phyloP scores from a whole-genome alignment of 1,284 basidiomycete genomes.

The Ceratobasidium sp. region DNA sequence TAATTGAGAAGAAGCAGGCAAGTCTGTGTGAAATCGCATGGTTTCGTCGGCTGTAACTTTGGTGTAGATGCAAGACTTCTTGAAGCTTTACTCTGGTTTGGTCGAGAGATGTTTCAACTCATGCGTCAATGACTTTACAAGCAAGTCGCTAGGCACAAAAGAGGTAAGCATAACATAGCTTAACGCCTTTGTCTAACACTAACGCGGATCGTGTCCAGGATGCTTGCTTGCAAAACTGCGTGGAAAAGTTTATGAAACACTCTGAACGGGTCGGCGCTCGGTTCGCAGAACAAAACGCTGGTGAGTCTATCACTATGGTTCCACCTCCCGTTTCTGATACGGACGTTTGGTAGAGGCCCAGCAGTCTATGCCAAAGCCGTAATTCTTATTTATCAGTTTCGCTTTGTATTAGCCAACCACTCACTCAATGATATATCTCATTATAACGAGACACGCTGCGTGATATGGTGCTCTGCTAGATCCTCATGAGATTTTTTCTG shows the following conservation, averaged over 20 bases:
- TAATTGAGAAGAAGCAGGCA: constrained; percentile 96
- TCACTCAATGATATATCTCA: background rate
- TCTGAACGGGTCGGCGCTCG: constrained; percentile 94
- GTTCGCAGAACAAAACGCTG: constrained; percentile 91
- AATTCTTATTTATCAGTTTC: constrained; percentile 3
- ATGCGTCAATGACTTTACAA: constrained; percentile 97
- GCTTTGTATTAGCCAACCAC: constrained; percentile 4
- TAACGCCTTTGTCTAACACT: background rate
- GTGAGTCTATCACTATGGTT: constrained; percentile 61
- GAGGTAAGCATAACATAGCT: constrained; percentile 70
- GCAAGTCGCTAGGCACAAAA: constrained; percentile 92
- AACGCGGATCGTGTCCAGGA: constrained; percentile 56
- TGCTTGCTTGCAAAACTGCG: constrained; percentile 71
- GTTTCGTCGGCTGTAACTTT: background rate
- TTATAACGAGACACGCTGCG: background rate
- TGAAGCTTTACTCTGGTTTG: constrained; percentile 95
- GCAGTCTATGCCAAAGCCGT: constrained; percentile 31
- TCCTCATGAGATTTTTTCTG: too few species aligned
- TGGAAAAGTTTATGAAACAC: constrained; percentile 97
- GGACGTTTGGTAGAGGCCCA: constrained; percentile 24
- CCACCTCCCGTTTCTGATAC: background rate
- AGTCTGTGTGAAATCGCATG: constrained; percentile 44
- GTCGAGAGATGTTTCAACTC: constrained; percentile 96
- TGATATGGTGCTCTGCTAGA: too few species aligned
- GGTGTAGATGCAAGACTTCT: constrained; percentile 95